Evolutionary conservation across 805 yeast genomes (phyloP).

Genomic region (Candida nanaspora): DNA sequence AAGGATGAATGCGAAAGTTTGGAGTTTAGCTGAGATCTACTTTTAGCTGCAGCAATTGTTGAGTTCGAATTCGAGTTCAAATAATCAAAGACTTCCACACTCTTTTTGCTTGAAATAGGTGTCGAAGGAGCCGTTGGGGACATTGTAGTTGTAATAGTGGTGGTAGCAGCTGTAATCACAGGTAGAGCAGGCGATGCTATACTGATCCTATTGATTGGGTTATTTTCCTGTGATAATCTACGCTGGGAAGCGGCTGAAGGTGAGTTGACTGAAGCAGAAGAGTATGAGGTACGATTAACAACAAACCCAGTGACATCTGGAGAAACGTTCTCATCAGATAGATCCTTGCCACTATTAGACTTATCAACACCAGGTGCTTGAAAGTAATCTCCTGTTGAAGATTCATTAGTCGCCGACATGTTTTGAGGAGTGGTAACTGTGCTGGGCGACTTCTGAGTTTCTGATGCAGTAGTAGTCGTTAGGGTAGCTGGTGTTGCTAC

Average conservation of each 20-base stretch:
- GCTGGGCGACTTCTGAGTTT: too few species aligned
- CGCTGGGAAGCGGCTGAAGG: conserved; percentile 5
- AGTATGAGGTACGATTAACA: not conserved
- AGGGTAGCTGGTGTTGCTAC: too few species aligned
- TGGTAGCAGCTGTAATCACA: conserved; percentile 28
- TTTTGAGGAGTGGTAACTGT: too few species aligned
- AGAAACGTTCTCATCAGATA: not conserved
- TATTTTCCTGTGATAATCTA: conserved; percentile 12
- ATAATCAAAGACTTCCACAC: conserved; percentile 9
- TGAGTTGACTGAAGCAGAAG: conserved; percentile 3
- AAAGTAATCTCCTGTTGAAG: too few species aligned
- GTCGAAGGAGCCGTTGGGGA: conserved; percentile 16
- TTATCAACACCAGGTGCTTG: not conserved
- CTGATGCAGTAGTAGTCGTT: too few species aligned
- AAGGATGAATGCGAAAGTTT: not conserved
- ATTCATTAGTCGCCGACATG: not conserved
- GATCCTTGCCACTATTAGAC: too few species aligned
- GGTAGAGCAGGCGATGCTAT: conserved; percentile 28
- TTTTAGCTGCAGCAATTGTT: not conserved
- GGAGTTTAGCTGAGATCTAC: not conserved
- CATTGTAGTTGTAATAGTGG: conserved; percentile 20
- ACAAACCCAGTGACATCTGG: not conserved
- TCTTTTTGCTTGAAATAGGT: conserved; percentile 8
- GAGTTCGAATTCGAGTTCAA: not conserved
- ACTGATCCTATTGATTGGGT: conserved; percentile 22